These are phyloP conservation scores for Macrolepiota dolichaula DNA, from an alignment of 768 basidiomycete genomes.

Conservation along the genomic window DNA sequence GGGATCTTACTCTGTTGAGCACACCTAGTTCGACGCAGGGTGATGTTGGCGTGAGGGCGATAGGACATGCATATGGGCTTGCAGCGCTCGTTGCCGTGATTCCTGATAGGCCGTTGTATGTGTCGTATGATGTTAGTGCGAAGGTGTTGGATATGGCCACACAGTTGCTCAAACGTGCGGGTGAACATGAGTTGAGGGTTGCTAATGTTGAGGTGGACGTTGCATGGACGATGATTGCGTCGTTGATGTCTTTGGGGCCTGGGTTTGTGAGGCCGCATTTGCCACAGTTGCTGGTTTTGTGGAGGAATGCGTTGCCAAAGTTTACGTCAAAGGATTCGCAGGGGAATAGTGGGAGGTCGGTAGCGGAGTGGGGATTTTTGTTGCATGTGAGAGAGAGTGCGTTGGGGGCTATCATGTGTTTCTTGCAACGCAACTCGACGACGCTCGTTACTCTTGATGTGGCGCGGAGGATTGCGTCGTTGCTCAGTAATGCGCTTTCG, in stretches of 20 bases:
- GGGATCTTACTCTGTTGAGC: conserved; percentile 71
- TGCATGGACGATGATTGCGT: conserved; percentile 90
- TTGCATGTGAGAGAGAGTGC: conserved; percentile 89
- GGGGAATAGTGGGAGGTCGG: conserved; percentile 54
- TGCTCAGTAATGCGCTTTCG: conserved; percentile 85
- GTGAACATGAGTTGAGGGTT: conserved; percentile 83
- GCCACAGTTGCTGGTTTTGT: conserved; percentile 90
- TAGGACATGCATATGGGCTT: conserved; percentile 90
- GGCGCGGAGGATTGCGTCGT: conserved; percentile 79
- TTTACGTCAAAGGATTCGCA: conserved; percentile 83
- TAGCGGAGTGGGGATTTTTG: conserved; percentile 87
- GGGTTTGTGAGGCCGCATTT: conserved; percentile 93
- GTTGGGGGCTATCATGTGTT: conserved; percentile 83
- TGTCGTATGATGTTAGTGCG: conserved; percentile 89
- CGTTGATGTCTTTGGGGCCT: conserved; percentile 88
- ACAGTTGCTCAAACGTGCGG: conserved; percentile 83
- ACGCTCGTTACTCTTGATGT: conserved; percentile 87
- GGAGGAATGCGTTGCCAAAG: conserved; percentile 97
- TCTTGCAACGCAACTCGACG: conserved; percentile 74
- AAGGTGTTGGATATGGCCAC: conserved; percentile 91
- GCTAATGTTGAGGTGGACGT: conserved; percentile 87
- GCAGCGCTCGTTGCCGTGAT: conserved; percentile 85
- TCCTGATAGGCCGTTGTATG: conserved; percentile 85
- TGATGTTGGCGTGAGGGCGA: conserved; percentile 66
- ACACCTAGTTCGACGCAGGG: conserved; percentile 63